Conservation (phyloP, 1,284 basidiomycete genomes). For the Ustilago xerochloae region DNA sequence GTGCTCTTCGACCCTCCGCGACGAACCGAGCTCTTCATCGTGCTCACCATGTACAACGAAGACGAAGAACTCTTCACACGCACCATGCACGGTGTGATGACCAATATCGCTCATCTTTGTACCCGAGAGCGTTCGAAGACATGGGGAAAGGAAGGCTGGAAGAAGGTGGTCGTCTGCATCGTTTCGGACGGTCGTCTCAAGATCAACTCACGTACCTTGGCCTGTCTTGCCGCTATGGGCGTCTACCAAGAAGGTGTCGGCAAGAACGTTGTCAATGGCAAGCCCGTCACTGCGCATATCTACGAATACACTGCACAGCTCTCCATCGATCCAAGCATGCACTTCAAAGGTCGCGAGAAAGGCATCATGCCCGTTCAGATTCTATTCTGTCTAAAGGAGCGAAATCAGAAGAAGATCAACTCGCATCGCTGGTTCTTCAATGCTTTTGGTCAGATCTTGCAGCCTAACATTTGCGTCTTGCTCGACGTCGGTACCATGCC, state of each 20-base stretch:
- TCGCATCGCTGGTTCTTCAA: constrained; percentile 76
- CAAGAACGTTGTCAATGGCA: constrained; percentile 86
- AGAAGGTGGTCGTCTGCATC: constrained; percentile 78
- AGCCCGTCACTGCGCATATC: constrained; percentile 87
- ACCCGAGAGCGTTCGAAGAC: constrained; percentile 85
- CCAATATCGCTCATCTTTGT: constrained; percentile 74
- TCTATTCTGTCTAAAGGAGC: constrained; percentile 76
- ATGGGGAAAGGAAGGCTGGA: constrained; percentile 97
- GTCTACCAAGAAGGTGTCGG: constrained; percentile 92
- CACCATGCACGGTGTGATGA: constrained; percentile 67
- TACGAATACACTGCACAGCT: constrained; percentile 79
- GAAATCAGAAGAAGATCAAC: constrained; percentile 76
- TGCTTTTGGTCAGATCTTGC: constrained; percentile 68
- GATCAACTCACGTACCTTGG: constrained; percentile 92
- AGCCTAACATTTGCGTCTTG: constrained; percentile 89
- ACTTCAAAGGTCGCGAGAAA: constrained; percentile 83
- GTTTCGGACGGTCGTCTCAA: constrained; percentile 93
- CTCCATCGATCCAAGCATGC: constrained; percentile 81
- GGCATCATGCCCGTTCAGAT: constrained; percentile 85
- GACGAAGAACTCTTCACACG: constrained; percentile 60
- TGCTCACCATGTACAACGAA: constrained; percentile 66
- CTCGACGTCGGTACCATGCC: constrained; percentile 95
- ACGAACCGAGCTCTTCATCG: constrained; percentile 65
- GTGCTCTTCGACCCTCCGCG: constrained; percentile 63
- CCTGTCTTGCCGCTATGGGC: constrained; percentile 83